These are phyloP conservation scores for Ramularia collo-cygni DNA, from an alignment of 2,329 filamentous ascomycete species.

Conservation along the genomic window DNA sequence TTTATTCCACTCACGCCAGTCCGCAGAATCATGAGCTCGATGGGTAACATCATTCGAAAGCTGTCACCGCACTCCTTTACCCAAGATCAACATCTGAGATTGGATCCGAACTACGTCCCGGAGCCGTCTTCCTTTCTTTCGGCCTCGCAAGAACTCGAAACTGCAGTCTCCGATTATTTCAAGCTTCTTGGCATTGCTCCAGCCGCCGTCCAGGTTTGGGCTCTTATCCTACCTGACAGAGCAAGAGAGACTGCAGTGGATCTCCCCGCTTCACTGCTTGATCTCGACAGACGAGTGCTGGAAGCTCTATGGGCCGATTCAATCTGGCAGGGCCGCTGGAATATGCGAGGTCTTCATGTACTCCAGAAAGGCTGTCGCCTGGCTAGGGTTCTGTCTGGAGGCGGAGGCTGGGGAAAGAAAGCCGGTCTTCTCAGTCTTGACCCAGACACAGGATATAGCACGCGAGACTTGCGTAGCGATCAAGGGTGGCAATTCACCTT, in stretches of 20 bases:
- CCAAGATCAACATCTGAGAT: background rate
- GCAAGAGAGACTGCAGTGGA: background rate
- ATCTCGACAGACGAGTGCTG: background rate
- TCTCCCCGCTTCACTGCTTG: background rate
- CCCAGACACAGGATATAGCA: conserved; percentile 53
- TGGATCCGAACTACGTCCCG: too few species aligned
- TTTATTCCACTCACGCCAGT: conserved; percentile 54
- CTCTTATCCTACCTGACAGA: conserved; percentile 54
- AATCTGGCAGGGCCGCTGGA: background rate
- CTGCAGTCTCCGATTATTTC: conserved; percentile 54
- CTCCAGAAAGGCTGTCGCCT: conserved; percentile 32
- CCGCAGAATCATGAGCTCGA: conserved; percentile 55
- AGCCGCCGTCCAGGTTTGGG: conserved; percentile 61
- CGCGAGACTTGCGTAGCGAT: conserved; percentile 47
- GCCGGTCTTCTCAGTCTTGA: conserved; percentile 73
- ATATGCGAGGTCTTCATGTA: conserved; percentile 6
- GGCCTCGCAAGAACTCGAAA: conserved; percentile 67
- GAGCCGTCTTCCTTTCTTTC: background rate
- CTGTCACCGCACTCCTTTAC: conserved; percentile 2
- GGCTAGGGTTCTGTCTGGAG: conserved; percentile 62
- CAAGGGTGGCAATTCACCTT: conserved; percentile 47
- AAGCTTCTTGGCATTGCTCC: conserved; percentile 34
- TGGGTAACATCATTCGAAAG: conserved; percentile 72
- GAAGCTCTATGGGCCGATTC: conserved; percentile 1
- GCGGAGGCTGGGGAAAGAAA: conserved; percentile 78